Conservation (phyloP, 2,329 filamentous ascomycete genomes). For the Hymenotorrendiella dingleyae region DNA sequence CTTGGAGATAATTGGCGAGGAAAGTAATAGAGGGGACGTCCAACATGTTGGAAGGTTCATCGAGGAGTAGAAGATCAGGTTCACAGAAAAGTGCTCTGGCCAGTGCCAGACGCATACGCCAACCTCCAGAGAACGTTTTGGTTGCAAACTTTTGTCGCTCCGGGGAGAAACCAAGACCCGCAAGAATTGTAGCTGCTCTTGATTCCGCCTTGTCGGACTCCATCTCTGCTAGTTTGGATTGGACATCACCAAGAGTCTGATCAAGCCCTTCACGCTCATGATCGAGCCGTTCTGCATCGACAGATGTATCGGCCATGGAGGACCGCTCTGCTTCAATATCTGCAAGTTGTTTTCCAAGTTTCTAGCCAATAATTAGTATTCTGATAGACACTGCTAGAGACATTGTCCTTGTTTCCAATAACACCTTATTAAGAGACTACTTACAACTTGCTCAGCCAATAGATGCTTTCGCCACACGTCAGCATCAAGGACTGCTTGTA, state of each 20-base stretch:
- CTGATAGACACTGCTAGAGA: no score
- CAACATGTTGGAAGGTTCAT: slow-evolving; percentile 99
- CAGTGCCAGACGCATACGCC: slow-evolving; percentile 95
- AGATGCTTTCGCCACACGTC: slow-evolving; percentile 98
- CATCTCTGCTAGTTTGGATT: slow-evolving; percentile 92
- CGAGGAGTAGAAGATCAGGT: slow-evolving; percentile 88
- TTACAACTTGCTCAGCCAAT: slow-evolving; percentile 76
- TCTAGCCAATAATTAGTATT: no score
- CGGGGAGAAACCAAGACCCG: slow-evolving; percentile 91
- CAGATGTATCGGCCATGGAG: slow-evolving; percentile 83
- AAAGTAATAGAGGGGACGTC: slow-evolving; percentile 99
- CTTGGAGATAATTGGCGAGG: slow-evolving; percentile 89
- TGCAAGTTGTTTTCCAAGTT: slow-evolving; percentile 71
- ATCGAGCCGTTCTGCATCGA: slow-evolving; percentile 80
- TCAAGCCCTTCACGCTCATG: slow-evolving; percentile 85
- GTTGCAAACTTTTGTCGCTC: slow-evolving; percentile 90
- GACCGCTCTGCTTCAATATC: slow-evolving; percentile 72
- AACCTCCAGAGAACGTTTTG: slow-evolving; percentile 98
- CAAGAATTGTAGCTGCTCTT: slow-evolving; percentile 89
- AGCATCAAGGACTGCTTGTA: slow-evolving; percentile 93
- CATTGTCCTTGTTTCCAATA: no score
- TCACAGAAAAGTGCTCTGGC: slow-evolving; percentile 97
- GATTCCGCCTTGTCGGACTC: slow-evolving; percentile 98
- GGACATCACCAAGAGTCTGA: slow-evolving; percentile 83
- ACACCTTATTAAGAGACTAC: slow-evolving; percentile 28